phyloP scores from a whole-genome alignment of 768 basidiomycete species.

The Trametes cinnabarina region DNA sequence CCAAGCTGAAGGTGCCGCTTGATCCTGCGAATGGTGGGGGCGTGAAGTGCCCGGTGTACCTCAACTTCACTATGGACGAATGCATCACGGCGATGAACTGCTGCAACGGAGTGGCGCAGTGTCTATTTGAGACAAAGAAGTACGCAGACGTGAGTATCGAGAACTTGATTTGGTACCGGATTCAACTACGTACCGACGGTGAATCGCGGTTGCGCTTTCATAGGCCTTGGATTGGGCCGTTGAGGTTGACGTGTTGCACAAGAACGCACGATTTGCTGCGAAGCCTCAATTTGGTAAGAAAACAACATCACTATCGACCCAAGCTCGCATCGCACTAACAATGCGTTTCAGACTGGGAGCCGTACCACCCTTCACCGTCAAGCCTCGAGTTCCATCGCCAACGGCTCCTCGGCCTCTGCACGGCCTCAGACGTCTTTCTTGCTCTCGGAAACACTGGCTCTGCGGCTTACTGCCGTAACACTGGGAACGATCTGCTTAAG shows the following conservation, averaged over 20 bases:
- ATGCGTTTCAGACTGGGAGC: slow-evolving; percentile 24
- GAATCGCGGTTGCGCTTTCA: not conserved
- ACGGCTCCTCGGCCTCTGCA: slow-evolving; percentile 26
- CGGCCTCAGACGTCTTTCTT: slow-evolving; percentile 28
- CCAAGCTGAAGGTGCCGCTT: slow-evolving; percentile 6
- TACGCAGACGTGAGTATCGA: slow-evolving; percentile 9
- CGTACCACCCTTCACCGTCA: slow-evolving; percentile 25
- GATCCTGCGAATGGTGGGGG: slow-evolving; percentile 7
- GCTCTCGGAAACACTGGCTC: slow-evolving; percentile 36
- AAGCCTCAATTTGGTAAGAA: slow-evolving; percentile 9
- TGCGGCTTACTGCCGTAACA: slow-evolving; percentile 31
- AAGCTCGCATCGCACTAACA: no score
- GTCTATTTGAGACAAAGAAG: not conserved
- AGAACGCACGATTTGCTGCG: slow-evolving; percentile 20
- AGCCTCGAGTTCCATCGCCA: slow-evolving; percentile 28
- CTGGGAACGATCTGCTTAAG: not conserved
- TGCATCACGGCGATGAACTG: slow-evolving; percentile 14
- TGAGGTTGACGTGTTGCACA: slow-evolving; percentile 29
- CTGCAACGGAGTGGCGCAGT: slow-evolving; percentile 14
- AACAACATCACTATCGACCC: no score
- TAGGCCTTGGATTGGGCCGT: slow-evolving; percentile 34
- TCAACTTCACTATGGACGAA: slow-evolving; percentile 11
- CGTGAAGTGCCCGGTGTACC: slow-evolving; percentile 6
- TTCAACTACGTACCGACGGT: not conserved
- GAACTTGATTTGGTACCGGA: no score